These are phyloP conservation scores for Fragilaria crotonensis DNA, from an alignment of 108 stramenopile genomes.

Conservation along the genomic window DNA sequence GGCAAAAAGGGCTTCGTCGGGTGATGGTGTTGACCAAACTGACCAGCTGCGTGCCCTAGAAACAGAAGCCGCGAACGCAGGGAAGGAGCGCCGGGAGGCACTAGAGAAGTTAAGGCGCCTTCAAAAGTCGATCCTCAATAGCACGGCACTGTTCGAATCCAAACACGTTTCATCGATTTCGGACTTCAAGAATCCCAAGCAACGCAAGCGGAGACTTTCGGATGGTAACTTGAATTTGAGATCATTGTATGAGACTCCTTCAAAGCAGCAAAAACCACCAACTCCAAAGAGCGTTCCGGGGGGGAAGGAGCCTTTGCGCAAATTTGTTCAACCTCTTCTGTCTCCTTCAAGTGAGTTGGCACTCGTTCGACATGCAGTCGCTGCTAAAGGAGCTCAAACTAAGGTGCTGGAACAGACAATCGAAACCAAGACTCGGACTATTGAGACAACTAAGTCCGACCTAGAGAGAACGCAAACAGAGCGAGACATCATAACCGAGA, in stretches of 20 bases:
- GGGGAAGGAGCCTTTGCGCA: background rate
- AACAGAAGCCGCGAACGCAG: conserved; percentile 47
- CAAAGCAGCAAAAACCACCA: background rate
- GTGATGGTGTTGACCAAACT: conserved; percentile 15
- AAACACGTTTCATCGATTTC: background rate
- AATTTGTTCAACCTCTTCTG: conserved; percentile 5
- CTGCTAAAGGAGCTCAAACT: background rate
- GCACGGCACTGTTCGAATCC: conserved; percentile 37
- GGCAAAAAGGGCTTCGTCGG: conserved; percentile 84
- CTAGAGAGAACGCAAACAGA: background rate
- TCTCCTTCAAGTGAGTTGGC: conserved; percentile 1
- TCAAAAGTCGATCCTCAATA: conserved; percentile 70
- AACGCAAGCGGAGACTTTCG: conserved; percentile 33
- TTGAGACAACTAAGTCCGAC: background rate
- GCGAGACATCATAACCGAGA: background rate
- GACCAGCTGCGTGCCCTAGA: conserved; percentile 52
- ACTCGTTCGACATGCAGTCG: background rate
- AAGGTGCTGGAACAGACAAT: background rate
- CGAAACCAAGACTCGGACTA: background rate
- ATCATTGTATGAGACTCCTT: background rate
- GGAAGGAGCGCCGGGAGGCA: conserved; percentile 53
- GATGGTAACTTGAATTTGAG: conserved; percentile 20
- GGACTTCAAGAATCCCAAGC: background rate
- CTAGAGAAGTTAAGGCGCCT: conserved; percentile 65
- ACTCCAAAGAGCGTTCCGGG: background rate